These are phyloP conservation scores for Yamadazyma olivae DNA, from an alignment of 805 yeast genomes.

Conservation along the genomic window DNA sequence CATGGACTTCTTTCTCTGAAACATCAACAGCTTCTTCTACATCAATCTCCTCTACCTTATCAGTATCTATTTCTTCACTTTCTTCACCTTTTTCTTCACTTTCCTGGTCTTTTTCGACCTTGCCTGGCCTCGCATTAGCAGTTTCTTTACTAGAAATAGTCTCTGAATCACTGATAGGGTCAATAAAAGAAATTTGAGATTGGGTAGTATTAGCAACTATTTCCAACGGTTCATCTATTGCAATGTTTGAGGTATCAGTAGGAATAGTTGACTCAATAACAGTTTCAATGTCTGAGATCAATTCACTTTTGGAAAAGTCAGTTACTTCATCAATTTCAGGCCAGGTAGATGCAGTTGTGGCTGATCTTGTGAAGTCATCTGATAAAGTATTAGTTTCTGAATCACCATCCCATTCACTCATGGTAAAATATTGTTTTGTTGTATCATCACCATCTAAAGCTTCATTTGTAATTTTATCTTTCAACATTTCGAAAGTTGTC, in stretches of 20 bases:
- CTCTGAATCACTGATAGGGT: not conserved
- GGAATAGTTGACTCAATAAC: slow-evolving; percentile 2
- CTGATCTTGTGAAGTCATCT: slow-evolving; percentile 7
- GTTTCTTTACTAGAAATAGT: too few relatives aligned
- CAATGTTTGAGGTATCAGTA: not conserved
- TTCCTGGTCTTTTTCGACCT: slow-evolving; percentile 2
- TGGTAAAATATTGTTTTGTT: slow-evolving; percentile 20
- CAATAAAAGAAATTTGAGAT: not conserved
- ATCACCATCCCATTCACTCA: slow-evolving; percentile 16
- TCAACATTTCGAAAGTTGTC: slow-evolving; percentile 21
- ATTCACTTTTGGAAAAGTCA: slow-evolving; percentile 8
- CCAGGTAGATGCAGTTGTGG: not conserved
- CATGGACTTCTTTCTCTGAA: slow-evolving; percentile 2
- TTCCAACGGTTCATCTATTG: not conserved
- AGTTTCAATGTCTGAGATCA: slow-evolving; percentile 4
- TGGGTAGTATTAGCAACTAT: not conserved
- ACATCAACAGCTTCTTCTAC: slow-evolving; percentile 2
- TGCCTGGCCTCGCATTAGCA: not conserved
- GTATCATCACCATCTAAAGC: slow-evolving; percentile 20
- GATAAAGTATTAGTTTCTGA: slow-evolving; percentile 5
- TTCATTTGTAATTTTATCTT: slow-evolving; percentile 24
- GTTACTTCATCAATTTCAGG: not conserved
- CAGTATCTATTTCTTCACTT: slow-evolving; percentile 5
- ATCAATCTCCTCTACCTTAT: not conserved
- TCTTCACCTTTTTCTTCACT: slow-evolving; percentile 1